Base-by-base conservation (phyloP, 768 basidiomycete genomes). In the Tylopilus rubrobrunneus region DNA sequence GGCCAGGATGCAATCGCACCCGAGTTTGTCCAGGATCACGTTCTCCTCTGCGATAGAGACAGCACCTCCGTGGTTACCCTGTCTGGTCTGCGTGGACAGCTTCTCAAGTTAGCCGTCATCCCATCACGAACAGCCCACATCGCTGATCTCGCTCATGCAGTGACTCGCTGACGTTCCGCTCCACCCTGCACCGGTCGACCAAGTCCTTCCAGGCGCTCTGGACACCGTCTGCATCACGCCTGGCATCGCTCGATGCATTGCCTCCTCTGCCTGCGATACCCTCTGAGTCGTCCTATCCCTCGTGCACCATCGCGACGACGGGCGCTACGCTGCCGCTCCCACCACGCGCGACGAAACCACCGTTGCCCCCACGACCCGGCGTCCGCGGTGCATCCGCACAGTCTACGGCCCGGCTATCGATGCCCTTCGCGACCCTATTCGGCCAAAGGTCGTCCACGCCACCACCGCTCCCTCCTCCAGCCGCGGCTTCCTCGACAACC, bases 381-480 rank as follows among this genome's bases (percentile, higher is more conserved):
- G n/a, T 46, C 2, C 58, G 64, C 9, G 37, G 62, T 1, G 25
- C 60, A 14, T 42, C 57, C 19, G 4, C 64, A 21, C 45, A 74
- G 0, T 55, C 67, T 2, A 52, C 69, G 0, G 76, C 82, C 0
- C 77, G 88, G 1, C 76, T 91, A 11, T 68, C 79, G 27, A 87
- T 87, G 61, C 85, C 90, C 0, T 93, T 94, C 60, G 86, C 89
- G 0, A 86, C 86, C 2, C 76, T 94, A n/a, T 92, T 91, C 60
- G 87, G 84, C 6, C 65, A 71, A 36, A 61, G 70, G 45, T 54
- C 74, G 5, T 58, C 68, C 39, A 70, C 64, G 23, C 57, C 67
- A 19, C 72, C 62, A 9, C 68, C 59, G 60, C 67, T 48, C 15
- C 36, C 36, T 37, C 36, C 48, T 56, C 70, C 59, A 11, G 31